These are phyloP conservation scores for Scheffersomyces titani DNA, from an alignment of 1,139 yeast species.

Conservation along the genomic window DNA sequence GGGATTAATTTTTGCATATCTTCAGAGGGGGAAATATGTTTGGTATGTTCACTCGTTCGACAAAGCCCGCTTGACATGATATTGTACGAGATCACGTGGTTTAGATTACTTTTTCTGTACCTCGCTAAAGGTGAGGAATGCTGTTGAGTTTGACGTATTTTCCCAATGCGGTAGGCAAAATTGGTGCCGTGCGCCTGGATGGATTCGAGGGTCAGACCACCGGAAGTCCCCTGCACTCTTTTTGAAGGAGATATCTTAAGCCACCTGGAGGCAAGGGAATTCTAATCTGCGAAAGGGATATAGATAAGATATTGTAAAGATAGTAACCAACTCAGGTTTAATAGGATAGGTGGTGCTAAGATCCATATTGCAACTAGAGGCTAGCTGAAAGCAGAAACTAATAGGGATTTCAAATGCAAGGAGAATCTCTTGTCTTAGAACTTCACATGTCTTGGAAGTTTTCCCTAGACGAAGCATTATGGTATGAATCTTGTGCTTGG, in stretches of 20 bases:
- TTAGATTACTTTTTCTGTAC: background rate
- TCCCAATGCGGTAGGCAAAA: background rate
- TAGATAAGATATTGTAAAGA: background rate
- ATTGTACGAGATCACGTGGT: background rate
- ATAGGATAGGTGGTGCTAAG: background rate
- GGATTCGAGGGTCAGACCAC: background rate
- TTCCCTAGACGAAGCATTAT: too few relatives aligned
- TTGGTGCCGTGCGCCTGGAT: background rate
- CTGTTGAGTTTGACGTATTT: background rate
- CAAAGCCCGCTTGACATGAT: background rate
- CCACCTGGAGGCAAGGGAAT: background rate
- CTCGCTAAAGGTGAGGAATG: background rate
- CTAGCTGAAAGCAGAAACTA: background rate
- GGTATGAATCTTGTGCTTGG: too few relatives aligned
- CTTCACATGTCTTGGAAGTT: too few relatives aligned
- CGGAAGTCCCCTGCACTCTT: background rate
- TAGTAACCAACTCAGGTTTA: too few relatives aligned
- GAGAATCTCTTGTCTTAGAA: background rate
- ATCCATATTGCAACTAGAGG: background rate
- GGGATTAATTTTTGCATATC: background rate
- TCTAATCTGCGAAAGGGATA: background rate
- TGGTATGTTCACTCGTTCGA: background rate
- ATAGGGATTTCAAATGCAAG: background rate
- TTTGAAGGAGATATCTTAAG: background rate
- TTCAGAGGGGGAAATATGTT: background rate